Evolutionary conservation across 768 basidiomycete species (phyloP).

Genomic region (Leucocoprinus sp.): DNA sequence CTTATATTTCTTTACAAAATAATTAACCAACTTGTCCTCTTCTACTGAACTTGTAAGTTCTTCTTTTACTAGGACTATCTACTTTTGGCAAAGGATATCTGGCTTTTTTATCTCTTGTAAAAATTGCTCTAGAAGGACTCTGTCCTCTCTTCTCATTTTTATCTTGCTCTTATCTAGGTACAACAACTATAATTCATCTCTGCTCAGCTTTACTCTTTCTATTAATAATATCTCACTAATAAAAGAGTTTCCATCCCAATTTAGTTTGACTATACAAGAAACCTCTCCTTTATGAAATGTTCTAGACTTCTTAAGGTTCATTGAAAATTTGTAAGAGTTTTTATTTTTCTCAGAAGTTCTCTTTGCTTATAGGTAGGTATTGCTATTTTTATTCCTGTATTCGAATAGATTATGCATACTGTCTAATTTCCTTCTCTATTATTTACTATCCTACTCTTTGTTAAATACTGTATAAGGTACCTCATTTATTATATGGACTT

Average conservation of each 20-base stretch:
- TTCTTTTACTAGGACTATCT: too few relatives aligned
- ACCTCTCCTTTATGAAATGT: constrained; percentile 11
- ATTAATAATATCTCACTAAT: too few relatives aligned
- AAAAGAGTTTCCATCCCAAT: not conserved
- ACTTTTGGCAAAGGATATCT: too few relatives aligned
- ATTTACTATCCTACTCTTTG: constrained; percentile 15
- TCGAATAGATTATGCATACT: constrained; percentile 21
- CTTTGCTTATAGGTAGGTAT: constrained; percentile 10
- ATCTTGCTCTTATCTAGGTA: too few relatives aligned
- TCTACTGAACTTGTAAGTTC: too few relatives aligned
- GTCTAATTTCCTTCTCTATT: constrained; percentile 14
- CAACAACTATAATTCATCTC: too few relatives aligned
- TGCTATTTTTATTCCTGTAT: constrained; percentile 10
- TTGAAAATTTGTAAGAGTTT: not conserved
- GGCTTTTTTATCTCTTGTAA: too few relatives aligned
- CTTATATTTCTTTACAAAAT: constrained; percentile 22
- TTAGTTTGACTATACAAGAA: constrained; percentile 5
- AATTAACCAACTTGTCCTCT: constrained; percentile 1
- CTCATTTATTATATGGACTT: constrained; percentile 20
- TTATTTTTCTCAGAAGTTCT: not conserved
- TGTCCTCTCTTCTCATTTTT: too few relatives aligned
- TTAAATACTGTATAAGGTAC: constrained; percentile 22
- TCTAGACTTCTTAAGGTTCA: constrained; percentile 12
- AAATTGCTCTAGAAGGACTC: too few relatives aligned
- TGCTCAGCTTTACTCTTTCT: too few relatives aligned